Conservation (phyloP, 179 eudicot genomes). For the Sideroxylon spinosum region DNA sequence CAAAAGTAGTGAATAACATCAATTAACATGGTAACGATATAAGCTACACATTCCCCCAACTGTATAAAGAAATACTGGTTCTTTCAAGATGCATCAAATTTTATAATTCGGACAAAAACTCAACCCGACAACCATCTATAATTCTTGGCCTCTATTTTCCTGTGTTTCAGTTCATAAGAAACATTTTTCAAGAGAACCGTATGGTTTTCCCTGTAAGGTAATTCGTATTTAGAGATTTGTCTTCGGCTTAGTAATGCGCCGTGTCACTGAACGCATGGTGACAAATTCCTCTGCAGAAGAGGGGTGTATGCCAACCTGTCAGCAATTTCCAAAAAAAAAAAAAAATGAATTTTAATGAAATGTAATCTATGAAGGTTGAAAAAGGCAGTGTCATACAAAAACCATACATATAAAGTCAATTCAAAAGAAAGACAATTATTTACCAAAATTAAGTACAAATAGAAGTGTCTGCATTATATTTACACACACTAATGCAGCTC, state of each 20-base stretch:
- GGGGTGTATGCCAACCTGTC: conserved; percentile 90
- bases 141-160: neutral
- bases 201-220: neutral
- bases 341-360: neutral
- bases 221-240: conserved; percentile 52
- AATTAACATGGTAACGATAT: neutral
- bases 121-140: neutral
- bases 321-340: neutral
- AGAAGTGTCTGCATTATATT: too few relatives aligned
- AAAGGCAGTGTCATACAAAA: neutral
- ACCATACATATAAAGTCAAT: neutral
- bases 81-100: neutral
- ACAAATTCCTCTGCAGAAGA: conserved; percentile 95
- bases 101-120: neutral
- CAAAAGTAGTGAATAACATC: neutral
- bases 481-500: too few relatives aligned
- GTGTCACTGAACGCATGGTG: conserved; percentile 74
- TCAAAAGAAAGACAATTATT: too few relatives aligned
- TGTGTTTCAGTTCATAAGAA: neutral
- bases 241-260: conserved; percentile 63
- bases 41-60: neutral
- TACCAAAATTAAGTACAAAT: too few relatives aligned
- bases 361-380: neutral
- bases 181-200: neutral
- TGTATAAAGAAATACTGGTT: neutral